Evolutionary conservation across 345 rosid species (phyloP).

Genomic region (Limnanthes douglasii): DNA sequence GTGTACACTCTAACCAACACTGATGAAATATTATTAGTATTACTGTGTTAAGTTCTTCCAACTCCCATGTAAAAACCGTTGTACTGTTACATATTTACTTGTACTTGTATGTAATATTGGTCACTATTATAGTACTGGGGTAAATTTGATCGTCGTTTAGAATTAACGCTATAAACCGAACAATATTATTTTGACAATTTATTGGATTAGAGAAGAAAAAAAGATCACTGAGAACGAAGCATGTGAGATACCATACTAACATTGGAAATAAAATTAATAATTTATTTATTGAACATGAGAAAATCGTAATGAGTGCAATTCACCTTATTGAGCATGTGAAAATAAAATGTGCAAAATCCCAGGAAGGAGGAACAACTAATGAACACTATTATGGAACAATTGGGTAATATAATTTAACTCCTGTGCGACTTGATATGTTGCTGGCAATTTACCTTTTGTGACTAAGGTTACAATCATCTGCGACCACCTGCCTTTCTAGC

Average conservation of each 20-base stretch:
- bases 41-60: not conserved
- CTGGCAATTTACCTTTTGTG: no score
- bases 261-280: no score
- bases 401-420: constrained; percentile 1
- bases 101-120: not conserved
- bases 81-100: not conserved
- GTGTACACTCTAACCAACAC: constrained; percentile 32
- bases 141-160: not conserved
- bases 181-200: not conserved
- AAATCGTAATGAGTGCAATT: no score
- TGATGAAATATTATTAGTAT: not conserved
- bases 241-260: no score
- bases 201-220: no score
- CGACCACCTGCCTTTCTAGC: constrained; percentile 50
- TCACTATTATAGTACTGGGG: not conserved
- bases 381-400: constrained; percentile 11
- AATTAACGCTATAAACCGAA: not conserved
- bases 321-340: not conserved
- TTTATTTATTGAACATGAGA: no score
- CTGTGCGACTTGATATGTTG: constrained; percentile 1
- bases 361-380: not conserved
- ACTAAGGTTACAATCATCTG: constrained; percentile 13
- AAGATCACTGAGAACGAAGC: no score
- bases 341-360: constrained; percentile 4
- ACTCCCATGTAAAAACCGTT: no score